Base-by-base conservation (phyloP, 768 basidiomycete genomes). In the Mycena indigotica region DNA sequence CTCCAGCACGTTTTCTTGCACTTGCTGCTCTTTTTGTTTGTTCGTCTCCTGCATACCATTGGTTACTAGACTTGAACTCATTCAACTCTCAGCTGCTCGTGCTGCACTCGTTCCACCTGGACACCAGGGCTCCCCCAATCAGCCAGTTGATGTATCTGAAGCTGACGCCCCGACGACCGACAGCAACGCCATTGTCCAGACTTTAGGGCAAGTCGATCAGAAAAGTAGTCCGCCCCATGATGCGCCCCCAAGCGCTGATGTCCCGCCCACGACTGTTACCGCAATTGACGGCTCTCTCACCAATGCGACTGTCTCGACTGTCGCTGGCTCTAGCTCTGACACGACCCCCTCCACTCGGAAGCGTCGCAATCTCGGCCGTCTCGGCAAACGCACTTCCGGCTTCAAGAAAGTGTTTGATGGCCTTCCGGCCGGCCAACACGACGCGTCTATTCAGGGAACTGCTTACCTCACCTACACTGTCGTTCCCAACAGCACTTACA, bases 401-500 rank as follows among this genome's bases (percentile, higher is more conserved):
- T 40, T 25, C 45, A 64, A 71, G 2, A 59, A 70, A 25, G 73
- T 80, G 4, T 81, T 81, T 61, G 51, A 65, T 3, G 78, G 77
- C 2, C 73, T 74, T 4, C 73, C 75, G 4, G 72, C 67, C n/a
- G 68, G 66, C 2, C 52, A 65, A 2, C 67, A 53, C 12, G 77
- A 76, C 57, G 78, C 69, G 6, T 73, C 79, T 6, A 76, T 80
- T n/a, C 57, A 80, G 65, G 79, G 79, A 4, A 80, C 77, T 2
- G 77, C 79, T 2, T 80, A 80, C 60, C 66, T 81, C 26, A 81
- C 79, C 8, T 82, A 75, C 63, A 79, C 76, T 1, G 65, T 80
- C 35, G 73, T 82, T 2, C 59, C 66, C 52, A 81, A 81, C 61
- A 82, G 80, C 2, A 81, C 41, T 8, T 44, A 44, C 41, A 44